Evolutionary conservation across 2,329 filamentous ascomycete genomes (phyloP).

Genomic region (Alternaria sp.): DNA sequence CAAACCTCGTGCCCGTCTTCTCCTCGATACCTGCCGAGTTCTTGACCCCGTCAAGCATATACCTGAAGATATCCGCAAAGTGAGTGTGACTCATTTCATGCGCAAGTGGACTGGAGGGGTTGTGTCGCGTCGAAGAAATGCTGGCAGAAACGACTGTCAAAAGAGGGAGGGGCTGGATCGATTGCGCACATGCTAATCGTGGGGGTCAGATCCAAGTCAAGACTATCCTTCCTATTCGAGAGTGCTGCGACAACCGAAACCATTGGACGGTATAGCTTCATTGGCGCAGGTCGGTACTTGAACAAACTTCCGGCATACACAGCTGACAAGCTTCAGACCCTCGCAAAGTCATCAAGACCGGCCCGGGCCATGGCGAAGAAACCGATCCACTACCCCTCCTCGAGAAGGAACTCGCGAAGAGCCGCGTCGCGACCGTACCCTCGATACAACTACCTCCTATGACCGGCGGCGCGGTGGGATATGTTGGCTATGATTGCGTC

Average conservation of each 20-base stretch:
- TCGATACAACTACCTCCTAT: slow-evolving; percentile 83
- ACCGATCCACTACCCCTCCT: slow-evolving; percentile 84
- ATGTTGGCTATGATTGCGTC: slow-evolving; percentile 97
- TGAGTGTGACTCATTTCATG: slow-evolving; percentile 55
- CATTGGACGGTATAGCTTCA: slow-evolving; percentile 93
- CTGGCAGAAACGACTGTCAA: not conserved
- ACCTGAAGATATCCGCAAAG: slow-evolving; percentile 85
- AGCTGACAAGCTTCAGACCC: slow-evolving; percentile 55
- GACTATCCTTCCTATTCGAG: slow-evolving; percentile 93
- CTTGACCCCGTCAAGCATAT: slow-evolving; percentile 92
- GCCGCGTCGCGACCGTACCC: slow-evolving; percentile 82
- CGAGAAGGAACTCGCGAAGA: slow-evolving; percentile 78
- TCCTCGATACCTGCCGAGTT: slow-evolving; percentile 89
- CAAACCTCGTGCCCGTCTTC: slow-evolving; percentile 82
- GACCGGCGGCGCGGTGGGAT: slow-evolving; percentile 92
- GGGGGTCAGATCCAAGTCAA: slow-evolving; percentile 62
- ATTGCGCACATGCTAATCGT: slow-evolving; percentile 14
- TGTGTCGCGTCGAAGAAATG: not conserved
- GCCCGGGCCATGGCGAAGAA: slow-evolving; percentile 82
- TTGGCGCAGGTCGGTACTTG: slow-evolving; percentile 72
- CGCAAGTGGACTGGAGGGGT: not conserved
- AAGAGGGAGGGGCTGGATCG: not conserved
- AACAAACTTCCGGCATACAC: not conserved
- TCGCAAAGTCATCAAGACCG: slow-evolving; percentile 82
- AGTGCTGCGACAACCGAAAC: slow-evolving; percentile 90